Conservation (phyloP, 148 eudicot genomes). For the Spergularia bocconei region DNA sequence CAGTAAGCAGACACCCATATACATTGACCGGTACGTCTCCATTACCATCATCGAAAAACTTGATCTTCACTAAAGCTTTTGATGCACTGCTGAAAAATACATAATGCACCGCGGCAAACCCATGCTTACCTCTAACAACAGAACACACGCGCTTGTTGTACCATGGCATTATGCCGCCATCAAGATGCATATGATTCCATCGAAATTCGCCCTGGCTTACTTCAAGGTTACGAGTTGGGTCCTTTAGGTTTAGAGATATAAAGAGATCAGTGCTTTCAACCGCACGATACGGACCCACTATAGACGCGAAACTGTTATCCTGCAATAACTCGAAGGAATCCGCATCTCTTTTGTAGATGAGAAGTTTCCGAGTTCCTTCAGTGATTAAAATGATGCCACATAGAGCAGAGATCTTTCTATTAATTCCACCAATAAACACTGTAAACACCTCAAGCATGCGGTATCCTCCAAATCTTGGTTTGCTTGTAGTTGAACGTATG, state of each 20-base stretch:
- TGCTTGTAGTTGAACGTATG: not conserved
- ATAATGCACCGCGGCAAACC: slow-evolving; percentile 13
- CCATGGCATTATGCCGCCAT: not conserved
- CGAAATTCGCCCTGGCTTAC: not conserved
- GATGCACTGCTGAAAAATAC: not conserved
- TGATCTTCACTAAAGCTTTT: slow-evolving; percentile 4
- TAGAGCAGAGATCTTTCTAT: not conserved
- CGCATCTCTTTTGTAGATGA: slow-evolving; percentile 3
- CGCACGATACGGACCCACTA: slow-evolving; percentile 6
- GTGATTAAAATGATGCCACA: not conserved
- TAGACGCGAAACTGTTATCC: slow-evolving; percentile 1
- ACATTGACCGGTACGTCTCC: not conserved
- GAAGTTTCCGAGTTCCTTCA: not conserved
- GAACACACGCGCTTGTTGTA: slow-evolving; percentile 1
- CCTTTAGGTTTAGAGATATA: not conserved
- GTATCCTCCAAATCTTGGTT: not conserved
- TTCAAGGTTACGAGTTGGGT: slow-evolving; percentile 8
- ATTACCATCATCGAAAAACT: not conserved
- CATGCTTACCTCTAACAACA: slow-evolving; percentile 7
- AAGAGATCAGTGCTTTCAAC: not conserved
- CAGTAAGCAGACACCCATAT: not conserved
- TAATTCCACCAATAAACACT: slow-evolving; percentile 5
- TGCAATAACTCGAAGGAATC: not conserved
- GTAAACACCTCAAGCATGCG: not conserved
- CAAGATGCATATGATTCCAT: too few species aligned